phyloP scores from a whole-genome alignment of 257 asterid species.

The Prunella vulgaris region DNA sequence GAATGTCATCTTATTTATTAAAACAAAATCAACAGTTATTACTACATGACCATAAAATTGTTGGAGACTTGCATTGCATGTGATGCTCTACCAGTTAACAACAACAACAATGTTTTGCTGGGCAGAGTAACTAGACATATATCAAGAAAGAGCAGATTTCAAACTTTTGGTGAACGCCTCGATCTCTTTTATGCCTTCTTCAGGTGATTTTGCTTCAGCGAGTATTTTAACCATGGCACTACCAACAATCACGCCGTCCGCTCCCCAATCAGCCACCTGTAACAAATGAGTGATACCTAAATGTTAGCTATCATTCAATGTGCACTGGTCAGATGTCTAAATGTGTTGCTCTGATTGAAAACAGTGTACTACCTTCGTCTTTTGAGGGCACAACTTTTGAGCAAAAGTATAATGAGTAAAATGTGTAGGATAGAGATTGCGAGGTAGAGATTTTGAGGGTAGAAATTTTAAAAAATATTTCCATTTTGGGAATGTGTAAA shows the following conservation, averaged over 20 bases:
- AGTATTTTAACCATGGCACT: constrained; percentile 78
- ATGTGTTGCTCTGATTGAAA: no score
- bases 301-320: no score
- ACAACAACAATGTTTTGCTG: constrained; percentile 1
- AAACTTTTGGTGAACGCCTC: constrained; percentile 62
- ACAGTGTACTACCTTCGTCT: no score
- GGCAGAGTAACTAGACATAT: no score
- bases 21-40: background rate
- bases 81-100: background rate
- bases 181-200: constrained; percentile 72
- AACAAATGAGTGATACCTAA: background rate
- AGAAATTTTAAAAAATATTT: no score
- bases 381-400: no score
- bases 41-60: background rate
- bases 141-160: constrained; percentile 47
- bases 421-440: no score
- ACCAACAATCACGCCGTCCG: constrained; percentile 91
- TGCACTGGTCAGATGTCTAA: no score
- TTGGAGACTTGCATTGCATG: background rate
- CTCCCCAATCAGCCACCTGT: constrained; percentile 91
- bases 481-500: no score
- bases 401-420: no score
- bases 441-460: no score
- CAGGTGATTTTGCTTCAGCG: constrained; percentile 77
- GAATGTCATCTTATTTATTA: background rate